Base-by-base conservation (phyloP, 192 early-diverging fungal genomes). In the Podila verticillata region DNA sequence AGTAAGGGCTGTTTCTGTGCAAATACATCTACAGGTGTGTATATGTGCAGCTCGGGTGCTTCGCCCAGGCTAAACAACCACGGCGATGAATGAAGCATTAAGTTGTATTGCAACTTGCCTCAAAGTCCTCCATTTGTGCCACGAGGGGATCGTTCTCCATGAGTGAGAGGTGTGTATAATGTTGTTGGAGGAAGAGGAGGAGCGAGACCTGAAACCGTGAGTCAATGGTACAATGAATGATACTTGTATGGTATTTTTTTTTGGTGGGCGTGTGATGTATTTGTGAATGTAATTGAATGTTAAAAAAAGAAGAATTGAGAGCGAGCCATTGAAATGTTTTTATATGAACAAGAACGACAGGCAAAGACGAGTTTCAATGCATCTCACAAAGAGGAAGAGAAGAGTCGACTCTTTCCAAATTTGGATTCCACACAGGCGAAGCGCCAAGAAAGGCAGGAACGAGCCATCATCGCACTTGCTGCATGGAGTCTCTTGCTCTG, bases 91-190 rank as follows among this genome's bases (percentile, higher is more conserved):
- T 44, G 12, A 15, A 44, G 39, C 39, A 13, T 24, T 24, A 26
- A 60, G 58, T 28, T 60, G 22, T 19, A 8, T 31, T 22, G 20
- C 30, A 19, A 60, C 12, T 29, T 30, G 7, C 77, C 69, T 80
- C 70, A 34, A 80, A 34, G 34, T 80, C 70, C 54, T 80, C 77
- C 77, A 80, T 80, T 39, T 80, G 77, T 15, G 77, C 77, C 22
- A 80, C 47, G 31, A 80, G 31, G 4, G 77, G 61, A 35, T 80
- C 70, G 65, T 65, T 48, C 3, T 72, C 70, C 77, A 80, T 80
- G 31, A 29, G 7, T 17, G 12, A 10, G 61, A 62, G n/a, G 32
- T 60, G 58, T 60, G 19, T 34, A 62, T n/a, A 5, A 31, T 7
- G 61, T 7, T 6, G 17, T 22, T 15, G 39, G 32, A 44, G 32